Evolutionary conservation across 495 filamentous ascomycete genomes (phyloP).

Genomic region (Zalerion maritima): DNA sequence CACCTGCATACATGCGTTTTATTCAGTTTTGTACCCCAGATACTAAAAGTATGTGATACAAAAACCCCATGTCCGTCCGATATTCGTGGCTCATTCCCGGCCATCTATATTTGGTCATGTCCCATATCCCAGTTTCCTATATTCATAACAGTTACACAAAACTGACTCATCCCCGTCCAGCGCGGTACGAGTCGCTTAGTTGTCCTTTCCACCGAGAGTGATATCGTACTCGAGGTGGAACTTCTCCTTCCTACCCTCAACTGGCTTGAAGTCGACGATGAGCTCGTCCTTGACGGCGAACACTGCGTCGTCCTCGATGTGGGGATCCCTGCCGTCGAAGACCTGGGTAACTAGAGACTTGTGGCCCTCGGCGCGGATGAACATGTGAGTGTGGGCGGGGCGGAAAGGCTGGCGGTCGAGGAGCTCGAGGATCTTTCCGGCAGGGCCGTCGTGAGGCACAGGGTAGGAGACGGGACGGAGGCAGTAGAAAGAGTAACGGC

Average conservation of each 20-base stretch:
- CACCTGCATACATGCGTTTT: no score
- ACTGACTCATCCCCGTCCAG: no score
- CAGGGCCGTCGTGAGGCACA: slow-evolving; percentile 51
- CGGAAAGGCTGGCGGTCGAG: slow-evolving; percentile 56
- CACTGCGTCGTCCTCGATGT: slow-evolving; percentile 51
- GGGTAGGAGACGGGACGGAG: slow-evolving; percentile 59
- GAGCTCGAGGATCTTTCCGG: slow-evolving; percentile 33
- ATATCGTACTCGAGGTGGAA: slow-evolving; percentile 47
- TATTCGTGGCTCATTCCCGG: no score
- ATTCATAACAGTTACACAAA: no score
- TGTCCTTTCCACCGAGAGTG: slow-evolving; percentile 24
- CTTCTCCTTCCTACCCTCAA: slow-evolving; percentile 38
- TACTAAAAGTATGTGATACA: no score
- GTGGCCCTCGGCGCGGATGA: slow-evolving; percentile 30
- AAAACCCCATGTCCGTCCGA: no score
- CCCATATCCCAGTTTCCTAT: no score
- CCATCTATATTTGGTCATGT: no score
- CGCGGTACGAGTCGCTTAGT: no score
- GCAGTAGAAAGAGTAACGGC: slow-evolving; percentile 52
- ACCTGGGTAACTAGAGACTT: slow-evolving; percentile 55
- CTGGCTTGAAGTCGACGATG: slow-evolving; percentile 48
- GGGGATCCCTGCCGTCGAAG: slow-evolving; percentile 50
- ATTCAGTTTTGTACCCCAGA: no score
- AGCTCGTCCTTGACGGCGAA: slow-evolving; percentile 69
- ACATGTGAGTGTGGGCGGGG: slow-evolving; percentile 68